These are phyloP conservation scores for Pyrenula aspistea DNA, from an alignment of 495 filamentous ascomycete species.

Conservation along the genomic window DNA sequence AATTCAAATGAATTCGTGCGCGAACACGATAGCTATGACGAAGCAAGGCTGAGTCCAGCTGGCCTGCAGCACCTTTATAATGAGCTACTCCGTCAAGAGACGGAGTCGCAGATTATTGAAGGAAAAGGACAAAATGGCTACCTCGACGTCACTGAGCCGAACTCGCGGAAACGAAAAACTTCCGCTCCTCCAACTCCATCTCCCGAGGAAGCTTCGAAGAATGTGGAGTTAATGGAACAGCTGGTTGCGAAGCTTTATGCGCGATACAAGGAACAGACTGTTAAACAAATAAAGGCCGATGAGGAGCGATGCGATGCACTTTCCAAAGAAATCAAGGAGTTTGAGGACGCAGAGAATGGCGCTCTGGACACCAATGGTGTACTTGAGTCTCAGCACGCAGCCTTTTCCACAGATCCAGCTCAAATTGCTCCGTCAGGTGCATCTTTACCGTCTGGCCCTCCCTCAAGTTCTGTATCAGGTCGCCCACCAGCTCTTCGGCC, in stretches of 20 bases:
- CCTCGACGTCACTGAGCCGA: constrained; percentile 19
- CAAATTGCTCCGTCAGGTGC: constrained; percentile 1
- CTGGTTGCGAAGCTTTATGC: constrained; percentile 63
- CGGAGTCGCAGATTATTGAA: constrained; percentile 16
- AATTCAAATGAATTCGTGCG: constrained; percentile 57
- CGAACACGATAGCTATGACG: constrained; percentile 55
- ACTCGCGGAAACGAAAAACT: constrained; percentile 63
- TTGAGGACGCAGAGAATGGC: constrained; percentile 49
- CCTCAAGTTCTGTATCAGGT: constrained; percentile 9
- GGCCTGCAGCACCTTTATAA: constrained; percentile 67
- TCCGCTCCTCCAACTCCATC: constrained; percentile 49
- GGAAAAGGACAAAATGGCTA: constrained; percentile 16
- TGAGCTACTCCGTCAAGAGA: constrained; percentile 63
- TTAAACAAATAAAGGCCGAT: constrained; percentile 58
- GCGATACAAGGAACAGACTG: constrained; percentile 54
- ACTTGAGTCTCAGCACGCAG: constrained; percentile 10
- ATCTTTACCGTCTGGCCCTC: not conserved
- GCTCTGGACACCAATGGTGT: constrained; percentile 11
- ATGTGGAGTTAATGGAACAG: constrained; percentile 52
- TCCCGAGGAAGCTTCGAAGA: constrained; percentile 50
- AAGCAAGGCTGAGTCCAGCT: constrained; percentile 62
- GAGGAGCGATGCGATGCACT: constrained; percentile 56
- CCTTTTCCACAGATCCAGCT: constrained; percentile 9
- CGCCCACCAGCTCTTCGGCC: constrained; percentile 17
- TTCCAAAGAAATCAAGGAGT: constrained; percentile 51